Conservation (phyloP, 768 basidiomycete species). For the Tricholoma saponaceum region DNA sequence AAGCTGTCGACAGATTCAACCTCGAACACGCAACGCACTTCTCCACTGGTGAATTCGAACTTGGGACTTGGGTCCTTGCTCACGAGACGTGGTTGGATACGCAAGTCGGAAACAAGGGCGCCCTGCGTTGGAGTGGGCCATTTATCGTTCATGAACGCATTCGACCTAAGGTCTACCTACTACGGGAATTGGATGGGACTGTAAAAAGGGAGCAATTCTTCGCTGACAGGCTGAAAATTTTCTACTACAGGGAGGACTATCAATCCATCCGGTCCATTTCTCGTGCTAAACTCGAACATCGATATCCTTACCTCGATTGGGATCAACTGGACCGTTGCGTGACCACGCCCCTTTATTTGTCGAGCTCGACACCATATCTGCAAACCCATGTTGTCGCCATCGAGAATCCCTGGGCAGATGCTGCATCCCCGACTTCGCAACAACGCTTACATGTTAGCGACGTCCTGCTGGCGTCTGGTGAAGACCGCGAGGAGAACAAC, state of each 20-base stretch:
- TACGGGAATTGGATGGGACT: constrained; percentile 15
- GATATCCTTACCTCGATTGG: background rate
- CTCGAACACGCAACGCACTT: constrained; percentile 8
- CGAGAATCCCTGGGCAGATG: no score
- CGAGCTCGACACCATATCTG: no score
- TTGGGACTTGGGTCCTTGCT: constrained; percentile 25
- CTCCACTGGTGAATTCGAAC: constrained; percentile 15
- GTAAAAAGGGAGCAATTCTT: constrained; percentile 11
- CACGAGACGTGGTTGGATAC: constrained; percentile 26
- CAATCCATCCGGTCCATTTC: constrained; percentile 9
- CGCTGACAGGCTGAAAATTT: constrained; percentile 8
- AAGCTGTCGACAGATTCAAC: constrained; percentile 20
- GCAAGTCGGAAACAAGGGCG: constrained; percentile 25
- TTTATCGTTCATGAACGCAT: constrained; percentile 19
- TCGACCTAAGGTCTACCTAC: background rate
- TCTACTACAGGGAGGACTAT: constrained; percentile 5
- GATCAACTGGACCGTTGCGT: background rate
- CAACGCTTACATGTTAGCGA: no score
- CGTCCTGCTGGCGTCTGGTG: no score
- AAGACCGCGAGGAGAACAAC: no score
- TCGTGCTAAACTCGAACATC: background rate
- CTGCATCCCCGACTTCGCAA: no score
- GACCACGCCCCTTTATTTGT: no score
- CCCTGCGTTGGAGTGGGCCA: constrained; percentile 25
- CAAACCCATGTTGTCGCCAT: no score